Evolutionary conservation across 305 asterid genomes (phyloP), one percentile per base, ranked within the genome.

Genomic region (Rubia tinctorum): DNA sequence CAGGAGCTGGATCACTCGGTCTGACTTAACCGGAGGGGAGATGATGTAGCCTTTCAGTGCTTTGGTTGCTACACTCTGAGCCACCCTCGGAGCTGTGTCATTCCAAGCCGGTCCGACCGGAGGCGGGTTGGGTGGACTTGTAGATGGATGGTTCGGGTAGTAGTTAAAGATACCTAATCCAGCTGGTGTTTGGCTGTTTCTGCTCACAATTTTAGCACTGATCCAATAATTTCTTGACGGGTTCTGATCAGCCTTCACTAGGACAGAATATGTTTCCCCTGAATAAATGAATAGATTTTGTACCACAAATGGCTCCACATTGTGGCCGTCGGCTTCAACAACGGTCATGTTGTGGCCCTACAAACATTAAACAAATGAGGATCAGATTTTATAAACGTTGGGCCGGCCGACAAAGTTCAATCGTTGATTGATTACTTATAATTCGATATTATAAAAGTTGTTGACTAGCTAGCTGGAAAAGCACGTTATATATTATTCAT

Each of bases 251-350:
- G 98, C 96, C 43, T 59, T 86, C 76, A 94, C 71, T 25, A 91
- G 15, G 3, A 92, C 98, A 0, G 98, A 94, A 70, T 90, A 94
- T 0, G 98, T 91, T 58, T 94, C 97, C 0, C 99, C 97, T 0
- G 97, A 90, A 82, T 92, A 95, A 15, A 92, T 87, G 81, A 84
- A 95, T 42, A 95, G 84, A 39, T 88, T 92, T 45, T 88, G 76
- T 5, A 89, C 96, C 30, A 82, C 91, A 53, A 95, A 88, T 1
- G 98, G 97, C 78, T 92, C 92, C 9, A 94, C 98, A 20, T 90
- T 72, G 80, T 92, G 94, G 0, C 99, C 98, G 64, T 95, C 98
- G 3, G 99, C 84, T 80, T 95, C 99, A 0, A 95, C 95, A 0
- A 95, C 95, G 0, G 95, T 92, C 96, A 95, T 78, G 73, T 88